A percentile compares a stretch with the other conserved stretches of the same genome.
Evolutionary conservation across 2,329 filamentous ascomycete species (phyloP).

Genomic region (Fusarium cyanostomum): DNA sequence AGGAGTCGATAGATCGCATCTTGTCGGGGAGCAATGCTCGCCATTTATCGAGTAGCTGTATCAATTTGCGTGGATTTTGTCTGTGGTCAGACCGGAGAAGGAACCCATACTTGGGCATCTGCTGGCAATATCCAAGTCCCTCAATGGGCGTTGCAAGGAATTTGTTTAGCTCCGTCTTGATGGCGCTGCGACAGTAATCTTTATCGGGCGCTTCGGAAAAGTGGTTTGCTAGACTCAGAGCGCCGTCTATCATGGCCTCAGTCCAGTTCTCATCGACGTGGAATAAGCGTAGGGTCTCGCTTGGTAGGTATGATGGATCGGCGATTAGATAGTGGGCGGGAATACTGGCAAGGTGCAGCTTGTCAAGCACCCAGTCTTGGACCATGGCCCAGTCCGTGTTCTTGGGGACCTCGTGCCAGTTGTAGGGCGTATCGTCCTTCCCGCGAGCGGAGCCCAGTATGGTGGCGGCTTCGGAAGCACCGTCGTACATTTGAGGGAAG

Average conservation of each 20-base stretch:
- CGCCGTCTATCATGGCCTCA: slow-evolving; percentile 52
- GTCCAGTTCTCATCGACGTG: slow-evolving; percentile 51
- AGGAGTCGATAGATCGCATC: background rate
- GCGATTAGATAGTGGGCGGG: slow-evolving; percentile 52
- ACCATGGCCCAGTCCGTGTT: slow-evolving; percentile 50
- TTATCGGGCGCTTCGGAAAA: background rate
- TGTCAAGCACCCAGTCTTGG: slow-evolving; percentile 49
- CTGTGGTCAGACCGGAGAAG: slow-evolving; percentile 41
- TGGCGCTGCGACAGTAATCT: slow-evolving; percentile 21
- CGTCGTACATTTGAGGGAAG: background rate
- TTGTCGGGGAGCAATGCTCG: background rate
- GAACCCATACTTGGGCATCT: slow-evolving; percentile 47
- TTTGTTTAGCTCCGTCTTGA: slow-evolving; percentile 40
- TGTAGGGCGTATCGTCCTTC: background rate
- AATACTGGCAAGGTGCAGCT: slow-evolving; percentile 47
- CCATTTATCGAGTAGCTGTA: slow-evolving; percentile 1
- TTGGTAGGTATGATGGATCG: slow-evolving; percentile 45
- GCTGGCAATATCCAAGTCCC: slow-evolving; percentile 34
- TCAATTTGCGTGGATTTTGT: background rate
- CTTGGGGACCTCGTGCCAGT: slow-evolving; percentile 41
- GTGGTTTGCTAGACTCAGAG: slow-evolving; percentile 49
- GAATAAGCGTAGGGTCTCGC: slow-evolving; percentile 51
- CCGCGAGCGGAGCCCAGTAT: background rate
- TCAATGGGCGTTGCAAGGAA: slow-evolving; percentile 9
- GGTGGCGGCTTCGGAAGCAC: background rate